These are phyloP conservation scores for Exophiala bonariae DNA, from an alignment of 2,329 filamentous ascomycete species.

Conservation along the genomic window DNA sequence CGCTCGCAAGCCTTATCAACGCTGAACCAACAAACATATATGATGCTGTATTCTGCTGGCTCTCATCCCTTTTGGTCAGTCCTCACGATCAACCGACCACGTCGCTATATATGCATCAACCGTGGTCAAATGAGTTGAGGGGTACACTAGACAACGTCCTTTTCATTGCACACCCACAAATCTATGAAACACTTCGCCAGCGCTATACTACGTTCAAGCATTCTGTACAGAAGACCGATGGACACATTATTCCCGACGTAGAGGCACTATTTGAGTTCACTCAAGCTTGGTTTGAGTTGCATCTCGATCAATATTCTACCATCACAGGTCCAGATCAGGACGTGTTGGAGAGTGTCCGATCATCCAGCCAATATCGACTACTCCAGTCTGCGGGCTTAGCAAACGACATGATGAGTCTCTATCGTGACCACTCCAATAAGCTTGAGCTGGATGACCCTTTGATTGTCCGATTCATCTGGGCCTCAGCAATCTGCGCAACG, in stretches of 20 bases:
- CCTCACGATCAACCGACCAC: conserved; percentile 18
- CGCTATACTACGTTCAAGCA: conserved; percentile 25
- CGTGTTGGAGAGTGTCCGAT: conserved; percentile 51
- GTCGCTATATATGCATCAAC: conserved; percentile 54
- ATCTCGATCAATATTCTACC: conserved; percentile 65
- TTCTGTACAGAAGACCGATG: background rate
- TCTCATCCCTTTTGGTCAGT: conserved; percentile 47
- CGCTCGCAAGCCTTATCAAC: conserved; percentile 50
- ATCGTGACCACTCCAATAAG: conserved; percentile 31
- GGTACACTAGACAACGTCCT: conserved; percentile 54
- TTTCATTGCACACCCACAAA: conserved; percentile 54
- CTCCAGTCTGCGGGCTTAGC: conserved; percentile 61
- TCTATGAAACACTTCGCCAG: conserved; percentile 45
- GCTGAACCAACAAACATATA: conserved; percentile 46
- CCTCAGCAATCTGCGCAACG: conserved; percentile 62
- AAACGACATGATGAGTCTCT: conserved; percentile 51
- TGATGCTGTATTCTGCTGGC: conserved; percentile 56
- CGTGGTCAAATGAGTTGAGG: conserved; percentile 59
- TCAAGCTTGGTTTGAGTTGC: conserved; percentile 65
- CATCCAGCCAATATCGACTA: conserved; percentile 59
- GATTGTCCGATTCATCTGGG: conserved; percentile 65
- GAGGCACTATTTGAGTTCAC: conserved; percentile 32
- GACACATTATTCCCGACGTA: conserved; percentile 1
- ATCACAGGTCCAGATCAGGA: conserved; percentile 62
- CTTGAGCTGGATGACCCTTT: conserved; percentile 42